phyloP scores from a whole-genome alignment of 495 filamentous ascomycete genomes.

The Viridothelium virens region DNA sequence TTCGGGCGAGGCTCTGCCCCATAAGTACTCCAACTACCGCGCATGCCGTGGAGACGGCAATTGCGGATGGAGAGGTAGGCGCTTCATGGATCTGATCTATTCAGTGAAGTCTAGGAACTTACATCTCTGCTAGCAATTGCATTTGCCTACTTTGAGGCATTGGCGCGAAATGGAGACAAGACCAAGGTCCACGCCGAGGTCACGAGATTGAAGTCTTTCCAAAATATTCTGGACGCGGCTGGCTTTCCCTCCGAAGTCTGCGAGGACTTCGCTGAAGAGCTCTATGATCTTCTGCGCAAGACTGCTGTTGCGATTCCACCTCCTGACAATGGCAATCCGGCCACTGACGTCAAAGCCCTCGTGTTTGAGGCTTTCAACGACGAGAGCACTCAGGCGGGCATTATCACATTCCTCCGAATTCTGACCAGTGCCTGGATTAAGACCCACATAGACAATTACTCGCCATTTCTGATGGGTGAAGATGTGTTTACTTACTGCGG shows the following conservation, averaged over 20 bases:
- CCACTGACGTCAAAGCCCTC: conserved; percentile 50
- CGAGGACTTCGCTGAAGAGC: conserved; percentile 77
- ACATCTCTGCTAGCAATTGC: conserved; percentile 58
- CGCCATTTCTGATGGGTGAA: conserved; percentile 55
- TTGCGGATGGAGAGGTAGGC: conserved; percentile 92
- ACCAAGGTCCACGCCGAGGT: conserved; percentile 60
- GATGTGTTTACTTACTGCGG: conserved; percentile 64
- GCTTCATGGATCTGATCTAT: not conserved
- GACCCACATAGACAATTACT: conserved; percentile 57
- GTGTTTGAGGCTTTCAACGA: conserved; percentile 74
- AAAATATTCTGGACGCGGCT: conserved; percentile 59
- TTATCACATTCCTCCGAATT: conserved; percentile 59
- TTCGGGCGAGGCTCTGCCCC: conserved; percentile 57
- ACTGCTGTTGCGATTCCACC: conserved; percentile 42
- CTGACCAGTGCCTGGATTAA: conserved; percentile 86
- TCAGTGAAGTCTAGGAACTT: conserved; percentile 16
- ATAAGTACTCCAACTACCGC: conserved; percentile 80
- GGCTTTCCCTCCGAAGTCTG: conserved; percentile 61
- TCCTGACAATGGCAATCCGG: conserved; percentile 23
- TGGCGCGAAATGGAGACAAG: conserved; percentile 58
- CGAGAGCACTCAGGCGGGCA: conserved; percentile 52
- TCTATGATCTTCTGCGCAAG: conserved; percentile 53
- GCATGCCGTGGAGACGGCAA: conserved; percentile 88
- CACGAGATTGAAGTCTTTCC: conserved; percentile 61
- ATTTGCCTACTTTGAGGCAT: conserved; percentile 84